Conservation (phyloP, 192 early-diverging fungal genomes). For the Backusella macrospora region DNA sequence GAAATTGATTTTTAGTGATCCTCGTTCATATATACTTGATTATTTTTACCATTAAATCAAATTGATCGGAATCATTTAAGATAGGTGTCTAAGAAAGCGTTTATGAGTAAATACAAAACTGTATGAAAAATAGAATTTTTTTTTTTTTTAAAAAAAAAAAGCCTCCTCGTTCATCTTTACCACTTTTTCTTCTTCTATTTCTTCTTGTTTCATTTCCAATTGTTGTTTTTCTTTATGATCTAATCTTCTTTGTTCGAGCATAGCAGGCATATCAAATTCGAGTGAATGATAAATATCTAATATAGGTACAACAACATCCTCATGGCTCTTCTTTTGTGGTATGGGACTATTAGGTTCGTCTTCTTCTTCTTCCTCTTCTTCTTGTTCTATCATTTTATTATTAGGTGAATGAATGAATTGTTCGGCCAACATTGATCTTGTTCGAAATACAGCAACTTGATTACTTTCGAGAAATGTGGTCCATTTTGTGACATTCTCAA, state of each 20-base stretch:
- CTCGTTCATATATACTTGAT: conserved; percentile 20
- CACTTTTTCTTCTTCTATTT: conserved; percentile 34
- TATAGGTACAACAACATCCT: conserved; percentile 47
- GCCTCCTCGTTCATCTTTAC: conserved; percentile 39
- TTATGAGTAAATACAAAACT: too few species aligned
- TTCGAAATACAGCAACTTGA: conserved; percentile 57
- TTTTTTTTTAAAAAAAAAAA: neutral
- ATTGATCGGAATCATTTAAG: conserved; percentile 32
- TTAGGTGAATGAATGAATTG: too few species aligned
- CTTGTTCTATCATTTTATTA: too few species aligned
- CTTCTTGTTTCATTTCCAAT: conserved; percentile 35
- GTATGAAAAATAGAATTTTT: conserved; percentile 30
- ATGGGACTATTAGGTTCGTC: too few species aligned
- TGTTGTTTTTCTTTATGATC: conserved; percentile 34
- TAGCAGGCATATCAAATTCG: conserved; percentile 64
- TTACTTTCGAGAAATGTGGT: neutral
- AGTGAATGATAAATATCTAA: conserved; percentile 69
- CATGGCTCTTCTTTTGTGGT: conserved; percentile 9
- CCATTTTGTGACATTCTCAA: neutral
- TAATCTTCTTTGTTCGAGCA: conserved; percentile 54
- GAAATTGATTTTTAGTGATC: conserved; percentile 2
- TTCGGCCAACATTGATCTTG: conserved; percentile 77
- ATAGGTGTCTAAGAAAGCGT: conserved; percentile 39
- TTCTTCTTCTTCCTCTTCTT: too few species aligned
- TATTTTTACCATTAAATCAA: conserved; percentile 24